These are phyloP conservation scores for Globisporangium nagaii DNA, from an alignment of 352 stramenopile genomes.

Conservation along the genomic window DNA sequence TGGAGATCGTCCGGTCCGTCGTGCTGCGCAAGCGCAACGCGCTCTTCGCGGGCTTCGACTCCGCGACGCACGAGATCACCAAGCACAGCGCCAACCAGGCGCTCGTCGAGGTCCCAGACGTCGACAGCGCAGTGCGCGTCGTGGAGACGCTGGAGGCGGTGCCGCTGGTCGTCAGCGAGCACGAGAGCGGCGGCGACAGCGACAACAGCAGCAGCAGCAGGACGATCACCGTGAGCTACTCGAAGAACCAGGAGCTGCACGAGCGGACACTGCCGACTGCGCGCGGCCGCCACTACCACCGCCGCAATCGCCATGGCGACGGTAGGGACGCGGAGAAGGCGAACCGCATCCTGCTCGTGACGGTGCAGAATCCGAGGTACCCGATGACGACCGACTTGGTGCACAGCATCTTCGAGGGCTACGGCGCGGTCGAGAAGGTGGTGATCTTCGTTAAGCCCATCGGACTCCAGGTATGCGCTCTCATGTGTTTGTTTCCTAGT, in stretches of 20 bases:
- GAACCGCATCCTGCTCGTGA: constrained; percentile 62
- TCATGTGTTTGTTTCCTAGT: neutral
- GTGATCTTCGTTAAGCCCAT: constrained; percentile 62
- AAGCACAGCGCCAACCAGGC: constrained; percentile 34
- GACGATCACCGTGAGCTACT: constrained; percentile 28
- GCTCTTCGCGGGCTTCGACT: constrained; percentile 37
- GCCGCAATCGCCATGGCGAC: neutral
- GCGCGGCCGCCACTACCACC: constrained; percentile 3
- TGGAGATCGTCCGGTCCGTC: constrained; percentile 29
- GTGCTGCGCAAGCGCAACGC: constrained; percentile 51
- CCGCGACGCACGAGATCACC: constrained; percentile 23
- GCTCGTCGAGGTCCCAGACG: constrained; percentile 33
- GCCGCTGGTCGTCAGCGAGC: constrained; percentile 17
- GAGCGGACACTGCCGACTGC: constrained; percentile 17
- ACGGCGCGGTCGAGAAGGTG: constrained; percentile 50
- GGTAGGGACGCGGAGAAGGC: constrained; percentile 6
- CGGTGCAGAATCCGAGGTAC: constrained; percentile 61
- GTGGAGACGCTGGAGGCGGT: constrained; percentile 17
- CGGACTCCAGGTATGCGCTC: constrained; percentile 28
- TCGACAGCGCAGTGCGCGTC: constrained; percentile 23
- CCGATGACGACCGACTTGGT: constrained; percentile 56
- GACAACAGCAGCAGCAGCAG: constrained; percentile 8
- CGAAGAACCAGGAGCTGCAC: constrained; percentile 59
- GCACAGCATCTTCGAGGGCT: constrained; percentile 35
- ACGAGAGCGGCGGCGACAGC: neutral